Percentiles rank a stretch among this genome's conserved stretches.
phyloP scores from a whole-genome alignment of 306 rosid genomes.

The Canavalia ensiformis region DNA sequence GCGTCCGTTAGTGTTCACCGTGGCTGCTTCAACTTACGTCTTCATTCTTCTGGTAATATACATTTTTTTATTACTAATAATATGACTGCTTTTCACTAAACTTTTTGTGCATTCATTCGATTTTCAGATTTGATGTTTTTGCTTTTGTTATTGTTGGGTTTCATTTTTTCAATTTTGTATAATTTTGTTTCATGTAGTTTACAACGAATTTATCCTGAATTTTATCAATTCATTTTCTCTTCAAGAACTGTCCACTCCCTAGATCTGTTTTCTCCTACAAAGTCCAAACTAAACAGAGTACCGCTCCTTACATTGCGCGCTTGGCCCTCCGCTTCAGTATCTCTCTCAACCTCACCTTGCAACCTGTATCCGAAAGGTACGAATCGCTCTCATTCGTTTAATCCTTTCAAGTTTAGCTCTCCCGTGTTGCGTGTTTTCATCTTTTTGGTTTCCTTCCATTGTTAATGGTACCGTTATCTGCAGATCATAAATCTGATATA shows the following conservation, averaged over 20 bases:
- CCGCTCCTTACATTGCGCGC: slow-evolving; percentile 19
- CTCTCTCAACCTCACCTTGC: neutral
- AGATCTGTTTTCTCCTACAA: too few species aligned
- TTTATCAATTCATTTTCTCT: too few species aligned
- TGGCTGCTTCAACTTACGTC: slow-evolving; percentile 42
- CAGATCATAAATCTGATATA: slow-evolving; percentile 21
- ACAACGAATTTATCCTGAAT: too few species aligned
- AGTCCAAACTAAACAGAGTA: neutral
- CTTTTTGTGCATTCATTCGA: neutral
- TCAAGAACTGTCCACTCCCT: too few species aligned
- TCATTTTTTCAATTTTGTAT: neutral
- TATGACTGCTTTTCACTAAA: neutral
- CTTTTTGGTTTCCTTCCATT: neutral
- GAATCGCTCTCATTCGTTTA: slow-evolving; percentile 32
- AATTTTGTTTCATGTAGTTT: neutral
- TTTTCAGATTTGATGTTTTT: neutral
- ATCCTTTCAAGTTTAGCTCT: neutral
- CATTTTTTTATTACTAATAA: neutral
- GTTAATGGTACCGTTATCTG: neutral
- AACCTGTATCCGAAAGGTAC: neutral
- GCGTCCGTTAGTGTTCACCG: neutral
- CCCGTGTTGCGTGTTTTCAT: too few species aligned
- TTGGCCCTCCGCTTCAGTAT: slow-evolving; percentile 17
- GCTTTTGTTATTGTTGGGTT: neutral
- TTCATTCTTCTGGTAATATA: slow-evolving; percentile 48